Conservation (phyloP, 345 rosid species). For the Gossypium turneri region DNA sequence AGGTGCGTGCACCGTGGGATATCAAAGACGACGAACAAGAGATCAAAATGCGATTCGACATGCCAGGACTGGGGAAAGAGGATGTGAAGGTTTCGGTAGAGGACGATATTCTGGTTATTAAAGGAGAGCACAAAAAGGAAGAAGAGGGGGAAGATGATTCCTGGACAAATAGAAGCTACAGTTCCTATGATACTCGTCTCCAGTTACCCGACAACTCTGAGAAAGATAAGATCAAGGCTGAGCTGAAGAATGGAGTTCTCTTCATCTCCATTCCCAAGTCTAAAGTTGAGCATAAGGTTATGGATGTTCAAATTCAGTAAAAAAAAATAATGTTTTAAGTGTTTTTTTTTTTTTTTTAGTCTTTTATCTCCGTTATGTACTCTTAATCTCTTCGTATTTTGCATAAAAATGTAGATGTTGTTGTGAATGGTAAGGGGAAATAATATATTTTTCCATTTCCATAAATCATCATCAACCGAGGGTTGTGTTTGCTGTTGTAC, state of each 20-base stretch:
- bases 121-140: conserved; percentile 60
- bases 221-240: conserved; percentile 62
- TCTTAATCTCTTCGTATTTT: too few relatives aligned
- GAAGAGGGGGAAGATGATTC: conserved; percentile 28
- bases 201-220: conserved; percentile 51
- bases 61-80: conserved; percentile 78
- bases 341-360: too few relatives aligned
- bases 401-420: too few relatives aligned
- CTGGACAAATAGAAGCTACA: conserved; percentile 41
- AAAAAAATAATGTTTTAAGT: neutral
- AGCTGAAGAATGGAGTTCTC: conserved; percentile 68
- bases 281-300: conserved; percentile 50
- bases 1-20: conserved; percentile 71
- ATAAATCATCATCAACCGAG: too few relatives aligned
- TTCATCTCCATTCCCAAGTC: conserved; percentile 59
- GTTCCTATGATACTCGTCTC: conserved; percentile 51
- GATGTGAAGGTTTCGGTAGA: conserved; percentile 65
- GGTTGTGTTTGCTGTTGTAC: too few relatives aligned
- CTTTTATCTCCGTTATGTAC: too few relatives aligned
- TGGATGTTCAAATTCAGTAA: conserved; percentile 42
- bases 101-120: conserved; percentile 55
- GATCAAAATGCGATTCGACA: conserved; percentile 76
- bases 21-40: conserved; percentile 66
- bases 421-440: too few relatives aligned
- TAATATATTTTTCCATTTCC: too few relatives aligned